Evolutionary conservation across 495 filamentous ascomycete species (phyloP).

Genomic region (Neurospora discreta): DNA sequence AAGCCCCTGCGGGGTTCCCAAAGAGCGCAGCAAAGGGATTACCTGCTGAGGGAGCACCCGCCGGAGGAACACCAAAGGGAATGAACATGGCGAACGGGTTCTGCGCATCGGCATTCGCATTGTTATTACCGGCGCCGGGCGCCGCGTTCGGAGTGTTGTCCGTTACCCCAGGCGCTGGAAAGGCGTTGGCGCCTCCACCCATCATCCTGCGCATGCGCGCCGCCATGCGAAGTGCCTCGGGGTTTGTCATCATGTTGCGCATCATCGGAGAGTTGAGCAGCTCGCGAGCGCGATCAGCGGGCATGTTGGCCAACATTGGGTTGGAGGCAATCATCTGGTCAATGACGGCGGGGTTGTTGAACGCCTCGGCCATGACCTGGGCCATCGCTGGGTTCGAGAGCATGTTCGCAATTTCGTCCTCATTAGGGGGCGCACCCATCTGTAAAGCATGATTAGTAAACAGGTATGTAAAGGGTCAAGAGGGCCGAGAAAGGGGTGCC

Average conservation of each 20-base stretch:
- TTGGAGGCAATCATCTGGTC: slow-evolving; percentile 86
- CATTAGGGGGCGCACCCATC: slow-evolving; percentile 82
- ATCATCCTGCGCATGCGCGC: slow-evolving; percentile 66
- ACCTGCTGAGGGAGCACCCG: slow-evolving; percentile 33
- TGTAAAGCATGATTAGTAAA: slow-evolving; percentile 32
- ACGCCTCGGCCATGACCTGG: slow-evolving; percentile 79
- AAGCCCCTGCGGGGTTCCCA: slow-evolving; percentile 21
- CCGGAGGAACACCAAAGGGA: slow-evolving; percentile 18
- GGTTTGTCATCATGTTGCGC: slow-evolving; percentile 92
- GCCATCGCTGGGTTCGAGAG: slow-evolving; percentile 76
- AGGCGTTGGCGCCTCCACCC: slow-evolving; percentile 44
- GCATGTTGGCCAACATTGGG: slow-evolving; percentile 77
- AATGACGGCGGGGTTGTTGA: slow-evolving; percentile 84
- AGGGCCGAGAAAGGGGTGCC: slow-evolving; percentile 25
- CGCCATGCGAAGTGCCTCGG: slow-evolving; percentile 67
- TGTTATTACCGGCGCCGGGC: slow-evolving; percentile 7
- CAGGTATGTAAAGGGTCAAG: neutral
- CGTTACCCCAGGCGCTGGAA: slow-evolving; percentile 83
- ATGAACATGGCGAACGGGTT: slow-evolving; percentile 30
- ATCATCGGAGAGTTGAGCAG: slow-evolving; percentile 80
- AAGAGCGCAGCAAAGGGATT: slow-evolving; percentile 73
- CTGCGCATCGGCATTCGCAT: slow-evolving; percentile 14
- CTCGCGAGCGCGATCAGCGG: slow-evolving; percentile 53
- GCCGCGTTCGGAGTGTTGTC: slow-evolving; percentile 49
- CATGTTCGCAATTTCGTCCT: slow-evolving; percentile 72